Percentiles rank a stretch among this genome's conserved stretches.
Conservation (phyloP, 129 eudicot genomes). For the Helianthus tuberosus region DNA sequence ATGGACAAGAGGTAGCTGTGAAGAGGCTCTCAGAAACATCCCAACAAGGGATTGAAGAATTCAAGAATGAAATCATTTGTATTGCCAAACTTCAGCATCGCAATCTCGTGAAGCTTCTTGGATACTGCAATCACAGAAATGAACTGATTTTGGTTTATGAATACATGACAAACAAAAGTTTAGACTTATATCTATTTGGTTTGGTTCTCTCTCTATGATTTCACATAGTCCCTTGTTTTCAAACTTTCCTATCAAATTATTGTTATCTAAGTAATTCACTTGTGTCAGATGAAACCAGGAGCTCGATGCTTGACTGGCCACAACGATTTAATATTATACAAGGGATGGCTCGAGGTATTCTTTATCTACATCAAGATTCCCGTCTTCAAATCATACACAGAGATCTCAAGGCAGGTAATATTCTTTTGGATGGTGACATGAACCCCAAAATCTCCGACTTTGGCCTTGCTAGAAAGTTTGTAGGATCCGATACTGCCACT, state of each 20-base stretch:
- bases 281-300: constrained; percentile 18
- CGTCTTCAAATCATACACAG: constrained; percentile 25
- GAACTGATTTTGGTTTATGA: constrained; percentile 26
- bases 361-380: constrained; percentile 26
- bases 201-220: neutral
- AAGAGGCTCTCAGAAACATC: constrained; percentile 40
- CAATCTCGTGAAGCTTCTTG: constrained; percentile 51
- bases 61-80: constrained; percentile 27
- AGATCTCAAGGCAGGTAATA: constrained; percentile 18
- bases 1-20: constrained; percentile 38
- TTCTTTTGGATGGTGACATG: constrained; percentile 18
- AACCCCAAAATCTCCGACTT: constrained; percentile 25
- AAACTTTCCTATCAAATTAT: neutral
- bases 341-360: constrained; percentile 23
- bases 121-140: constrained; percentile 42
- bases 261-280: neutral
- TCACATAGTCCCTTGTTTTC: neutral
- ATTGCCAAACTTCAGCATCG: constrained; percentile 50
- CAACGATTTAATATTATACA: constrained; percentile 13
- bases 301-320: constrained; percentile 17
- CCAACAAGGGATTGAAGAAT: constrained; percentile 30
- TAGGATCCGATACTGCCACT: constrained; percentile 7
- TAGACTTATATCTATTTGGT: constrained; percentile 45
- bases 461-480: constrained; percentile 27
- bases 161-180: constrained; percentile 43